phyloP scores from a whole-genome alignment of 192 early-diverging fungal species.

The Linnemannia zychae region DNA sequence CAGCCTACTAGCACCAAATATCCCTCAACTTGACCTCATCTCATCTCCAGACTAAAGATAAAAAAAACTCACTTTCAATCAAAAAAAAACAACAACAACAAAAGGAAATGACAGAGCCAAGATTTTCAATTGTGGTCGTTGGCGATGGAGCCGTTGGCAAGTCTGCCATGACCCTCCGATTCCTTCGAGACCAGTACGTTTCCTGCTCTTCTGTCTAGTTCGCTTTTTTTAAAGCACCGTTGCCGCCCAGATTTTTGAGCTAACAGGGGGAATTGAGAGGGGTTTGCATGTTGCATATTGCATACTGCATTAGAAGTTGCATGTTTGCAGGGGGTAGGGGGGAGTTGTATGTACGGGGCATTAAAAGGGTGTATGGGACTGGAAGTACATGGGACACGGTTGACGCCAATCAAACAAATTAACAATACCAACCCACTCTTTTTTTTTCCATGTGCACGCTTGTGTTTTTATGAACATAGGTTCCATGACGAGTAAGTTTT shows the following conservation, averaged over 20 bases:
- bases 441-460: background rate
- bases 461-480: background rate
- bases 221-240: no score
- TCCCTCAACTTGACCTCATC: no score
- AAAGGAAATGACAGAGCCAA: background rate
- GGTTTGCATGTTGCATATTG: constrained; percentile 3
- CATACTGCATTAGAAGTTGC: background rate
- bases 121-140: constrained; percentile 45
- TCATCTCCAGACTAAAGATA: no score
- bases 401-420: background rate
- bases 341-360: no score
- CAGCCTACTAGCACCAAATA: no score
- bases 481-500: constrained; percentile 20
- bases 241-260: no score
- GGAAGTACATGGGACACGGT: background rate
- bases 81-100: background rate
- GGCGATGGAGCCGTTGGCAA: constrained; percentile 69
- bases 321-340: background rate
- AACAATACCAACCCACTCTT: background rate
- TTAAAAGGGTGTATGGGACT: background rate
- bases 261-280: background rate
- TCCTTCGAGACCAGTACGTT: constrained; percentile 80
- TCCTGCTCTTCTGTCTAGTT: background rate
- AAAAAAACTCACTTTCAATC: background rate
- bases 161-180: constrained; percentile 85